Evolutionary conservation across 192 early-diverging fungal species (phyloP), one percentile per base, ranked within the genome.

Genomic region (Coemansia sp.): DNA sequence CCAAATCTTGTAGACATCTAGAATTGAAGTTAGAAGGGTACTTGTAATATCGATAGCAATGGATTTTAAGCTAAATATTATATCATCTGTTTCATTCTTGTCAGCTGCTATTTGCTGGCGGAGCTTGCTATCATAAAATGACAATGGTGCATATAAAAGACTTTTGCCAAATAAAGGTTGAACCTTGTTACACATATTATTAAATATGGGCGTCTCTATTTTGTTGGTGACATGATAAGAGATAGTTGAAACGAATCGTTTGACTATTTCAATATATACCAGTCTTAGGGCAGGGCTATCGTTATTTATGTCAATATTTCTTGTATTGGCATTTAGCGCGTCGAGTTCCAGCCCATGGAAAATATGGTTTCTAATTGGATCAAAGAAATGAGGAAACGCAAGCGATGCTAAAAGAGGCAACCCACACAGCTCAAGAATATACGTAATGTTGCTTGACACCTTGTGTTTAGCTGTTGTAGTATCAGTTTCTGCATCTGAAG

Each of bases 61-160:
- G 68, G 63, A 15, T 37, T 8, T 1, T 57, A 65, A 12, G 74
- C 61, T 4, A 11, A 15, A 46, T 45, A 2, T 4, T 16, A 2
- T 65, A 48, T 13, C 68, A 26, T 1, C 46, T 51, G 2, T 64
- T 5, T 61, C 41, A 32, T 48, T 19, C 11, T 74, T 71, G 1
- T 55, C 68, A 4, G 55, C 32, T 2, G 61, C 62, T 8, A 75
- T 60, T 8, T 75, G 41, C 49, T 74, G 78, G 3, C 66, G 43
- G 21, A 62, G 68, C 3, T 41, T 72, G 55, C 69, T 72, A 41
- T 80, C 78, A 40, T 72, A 80, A n/a, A 75, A 72, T 7, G 67
- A 69, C 12, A 75, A 32, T 1, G 78, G 78, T 5, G 78, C 78
- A n/a, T 69, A 45, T 4, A 80, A 47, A 41, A 75, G 48, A 12